These are phyloP conservation scores for Penicillium samsonianum DNA, from an alignment of 495 filamentous ascomycete genomes.

Conservation along the genomic window DNA sequence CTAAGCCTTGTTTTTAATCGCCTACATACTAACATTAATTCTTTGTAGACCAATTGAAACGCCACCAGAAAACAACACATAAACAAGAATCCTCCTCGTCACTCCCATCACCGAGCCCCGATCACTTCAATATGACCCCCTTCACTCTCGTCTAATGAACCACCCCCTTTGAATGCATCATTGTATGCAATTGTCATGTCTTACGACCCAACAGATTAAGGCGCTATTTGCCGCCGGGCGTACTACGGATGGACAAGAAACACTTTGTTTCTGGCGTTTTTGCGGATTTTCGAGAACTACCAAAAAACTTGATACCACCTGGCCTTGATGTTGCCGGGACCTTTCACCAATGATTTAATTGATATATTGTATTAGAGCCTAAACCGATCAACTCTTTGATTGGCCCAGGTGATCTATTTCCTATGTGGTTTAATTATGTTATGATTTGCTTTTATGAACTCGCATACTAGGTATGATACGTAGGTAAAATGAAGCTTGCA, in stretches of 20 bases:
- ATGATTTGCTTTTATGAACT: conserved; percentile 2
- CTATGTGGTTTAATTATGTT: background rate
- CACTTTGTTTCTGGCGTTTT: conserved; percentile 4
- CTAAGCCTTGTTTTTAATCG: background rate
- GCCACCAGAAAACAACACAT: conserved; percentile 47
- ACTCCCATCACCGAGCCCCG: conserved; percentile 30
- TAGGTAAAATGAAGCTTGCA: background rate
- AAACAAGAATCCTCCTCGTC: conserved; percentile 32
- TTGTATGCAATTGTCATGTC: conserved; percentile 16
- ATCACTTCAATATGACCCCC: conserved; percentile 30
- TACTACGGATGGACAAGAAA: background rate
- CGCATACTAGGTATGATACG: background rate
- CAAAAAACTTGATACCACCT: conserved; percentile 15
- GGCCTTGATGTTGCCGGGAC: conserved; percentile 1
- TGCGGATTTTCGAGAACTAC: background rate
- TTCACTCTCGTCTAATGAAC: conserved; percentile 29
- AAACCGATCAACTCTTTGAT: background rate
- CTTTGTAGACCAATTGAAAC: conserved; percentile 47
- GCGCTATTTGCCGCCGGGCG: conserved; percentile 14
- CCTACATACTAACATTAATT: conserved; percentile 7
- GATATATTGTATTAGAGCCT: background rate
- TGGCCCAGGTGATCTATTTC: background rate
- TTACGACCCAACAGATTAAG: conserved; percentile 11
- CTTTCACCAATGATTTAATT: background rate
- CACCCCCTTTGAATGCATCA: background rate